These are phyloP conservation scores for Pseudofabraea citricarpa DNA, from an alignment of 2,329 filamentous ascomycete genomes.

Conservation along the genomic window DNA sequence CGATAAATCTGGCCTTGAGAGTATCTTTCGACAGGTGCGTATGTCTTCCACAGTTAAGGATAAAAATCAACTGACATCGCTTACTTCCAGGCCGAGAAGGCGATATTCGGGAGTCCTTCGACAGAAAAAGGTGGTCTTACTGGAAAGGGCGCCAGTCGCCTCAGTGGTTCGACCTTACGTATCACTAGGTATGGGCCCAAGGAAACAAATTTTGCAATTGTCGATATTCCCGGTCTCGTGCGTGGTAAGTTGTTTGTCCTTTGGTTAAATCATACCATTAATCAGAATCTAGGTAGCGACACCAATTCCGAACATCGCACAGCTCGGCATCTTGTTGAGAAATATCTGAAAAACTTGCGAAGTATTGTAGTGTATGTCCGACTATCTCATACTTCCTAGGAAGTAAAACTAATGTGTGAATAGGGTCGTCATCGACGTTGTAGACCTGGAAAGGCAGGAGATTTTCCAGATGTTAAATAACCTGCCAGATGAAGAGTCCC, in stretches of 20 bases:
- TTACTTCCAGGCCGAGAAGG: conserved; percentile 5
- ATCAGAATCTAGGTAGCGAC: conserved; percentile 4
- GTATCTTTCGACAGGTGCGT: conserved; percentile 10
- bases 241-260: conserved; percentile 6
- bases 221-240: conserved; percentile 25
- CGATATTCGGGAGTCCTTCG: conserved; percentile 5
- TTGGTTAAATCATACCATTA: neutral
- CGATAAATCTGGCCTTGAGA: conserved; percentile 3
- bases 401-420: neutral
- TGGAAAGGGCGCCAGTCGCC: conserved; percentile 2
- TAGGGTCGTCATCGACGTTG: conserved; percentile 35
- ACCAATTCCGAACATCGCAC: conserved; percentile 8
- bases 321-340: conserved; percentile 14
- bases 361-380: conserved; percentile 35
- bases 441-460: conserved; percentile 32
- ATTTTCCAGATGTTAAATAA: conserved; percentile 28
- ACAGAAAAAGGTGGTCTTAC: conserved; percentile 1
- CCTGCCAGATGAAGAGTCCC: conserved; percentile 13
- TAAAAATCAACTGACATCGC: neutral
- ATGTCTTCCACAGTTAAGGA: neutral
- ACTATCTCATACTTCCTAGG: neutral
- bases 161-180: conserved; percentile 12
- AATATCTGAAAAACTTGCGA: conserved; percentile 33
- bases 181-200: conserved; percentile 13
- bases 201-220: conserved; percentile 17